Percentiles rank a stretch among this genome's conserved stretches.
Evolutionary conservation across 108 stramenopile genomes (phyloP).

Genomic region (Fragilaria radians): DNA sequence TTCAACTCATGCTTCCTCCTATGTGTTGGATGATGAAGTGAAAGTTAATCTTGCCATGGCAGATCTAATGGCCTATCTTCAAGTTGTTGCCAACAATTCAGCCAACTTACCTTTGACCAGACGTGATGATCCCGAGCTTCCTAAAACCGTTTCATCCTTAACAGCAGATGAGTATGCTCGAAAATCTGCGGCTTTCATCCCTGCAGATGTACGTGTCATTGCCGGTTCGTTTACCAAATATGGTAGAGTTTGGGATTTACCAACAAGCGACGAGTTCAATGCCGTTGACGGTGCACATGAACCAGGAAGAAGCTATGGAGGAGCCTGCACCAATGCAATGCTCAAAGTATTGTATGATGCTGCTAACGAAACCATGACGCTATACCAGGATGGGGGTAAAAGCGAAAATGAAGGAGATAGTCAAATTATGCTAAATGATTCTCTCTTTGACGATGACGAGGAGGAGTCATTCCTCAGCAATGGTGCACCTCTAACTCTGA

Average conservation of each 20-base stretch:
- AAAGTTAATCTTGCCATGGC: constrained; percentile 71
- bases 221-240: constrained; percentile 66
- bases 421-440: constrained; percentile 19
- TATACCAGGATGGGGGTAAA: no score
- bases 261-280: constrained; percentile 62
- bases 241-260: constrained; percentile 75
- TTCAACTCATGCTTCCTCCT: background rate
- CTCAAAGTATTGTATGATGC: constrained; percentile 85
- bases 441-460: constrained; percentile 73
- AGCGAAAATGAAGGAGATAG: constrained; percentile 8
- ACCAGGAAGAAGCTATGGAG: constrained; percentile 75
- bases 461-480: constrained; percentile 27
- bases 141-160: constrained; percentile 45
- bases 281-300: constrained; percentile 52
- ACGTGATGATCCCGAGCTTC: constrained; percentile 79
- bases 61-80: constrained; percentile 83
- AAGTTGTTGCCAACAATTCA: constrained; percentile 77
- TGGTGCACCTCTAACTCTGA: constrained; percentile 6
- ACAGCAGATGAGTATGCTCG: constrained; percentile 71
- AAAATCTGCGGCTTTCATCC: constrained; percentile 77
- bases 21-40: constrained; percentile 49
- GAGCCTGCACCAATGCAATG: constrained; percentile 70
- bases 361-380: constrained; percentile 47
- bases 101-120: constrained; percentile 73
- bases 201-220: constrained; percentile 73